These are phyloP conservation scores for Cinnamomum micranthum DNA, from an alignment of 164 flowering plant genomes.

Conservation along the genomic window DNA sequence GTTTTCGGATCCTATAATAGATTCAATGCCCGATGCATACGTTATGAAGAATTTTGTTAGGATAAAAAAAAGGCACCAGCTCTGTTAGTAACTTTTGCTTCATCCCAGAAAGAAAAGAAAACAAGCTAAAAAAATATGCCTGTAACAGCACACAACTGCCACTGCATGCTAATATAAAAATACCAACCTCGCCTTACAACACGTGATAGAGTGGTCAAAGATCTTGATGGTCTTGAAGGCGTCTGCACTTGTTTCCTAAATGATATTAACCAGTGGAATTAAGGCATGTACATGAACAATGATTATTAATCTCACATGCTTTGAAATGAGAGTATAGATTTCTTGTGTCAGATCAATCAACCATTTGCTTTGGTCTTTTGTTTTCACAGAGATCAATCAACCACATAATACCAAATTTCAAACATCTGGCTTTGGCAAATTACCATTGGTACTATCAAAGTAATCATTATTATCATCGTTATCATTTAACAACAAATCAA, in stretches of 20 bases:
- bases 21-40: too few species aligned
- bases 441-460: not conserved
- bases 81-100: not conserved
- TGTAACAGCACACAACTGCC: not conserved
- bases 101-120: not conserved
- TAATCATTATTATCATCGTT: not conserved
- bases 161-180: not conserved
- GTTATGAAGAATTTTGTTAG: too few species aligned
- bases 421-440: not conserved
- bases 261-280: not conserved
- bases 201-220: conserved; percentile 81
- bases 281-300: not conserved
- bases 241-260: conserved; percentile 82
- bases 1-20: conserved; percentile 59
- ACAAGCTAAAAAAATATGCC: not conserved
- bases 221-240: conserved; percentile 88
- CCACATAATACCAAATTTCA: not conserved
- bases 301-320: not conserved
- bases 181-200: conserved; percentile 84
- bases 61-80: too few species aligned
- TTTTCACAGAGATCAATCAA: not conserved
- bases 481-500: not conserved
- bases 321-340: too few species aligned
- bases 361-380: not conserved
- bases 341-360: not conserved